Conservation (phyloP, 2,329 filamentous ascomycete species). For the Colletotrichum sp. region DNA sequence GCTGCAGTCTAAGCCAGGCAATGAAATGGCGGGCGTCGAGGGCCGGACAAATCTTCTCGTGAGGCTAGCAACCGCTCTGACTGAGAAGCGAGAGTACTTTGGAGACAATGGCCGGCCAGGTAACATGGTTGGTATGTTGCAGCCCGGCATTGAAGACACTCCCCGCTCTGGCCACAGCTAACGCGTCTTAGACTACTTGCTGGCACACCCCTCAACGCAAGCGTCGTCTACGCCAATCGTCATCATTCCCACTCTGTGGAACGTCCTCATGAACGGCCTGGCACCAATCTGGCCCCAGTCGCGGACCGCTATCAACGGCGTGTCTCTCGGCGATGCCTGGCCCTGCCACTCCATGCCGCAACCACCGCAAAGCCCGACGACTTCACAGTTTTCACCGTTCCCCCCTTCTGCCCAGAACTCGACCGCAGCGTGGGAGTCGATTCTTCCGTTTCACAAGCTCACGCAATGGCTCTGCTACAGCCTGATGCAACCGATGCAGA, state of each 20-base stretch:
- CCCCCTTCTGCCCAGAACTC: conserved; percentile 48
- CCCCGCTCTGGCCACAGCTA: conserved; percentile 19
- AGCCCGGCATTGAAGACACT: background rate
- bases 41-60: conserved; percentile 82
- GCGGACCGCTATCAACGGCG: conserved; percentile 84
- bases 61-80: conserved; percentile 75
- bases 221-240: conserved; percentile 89
- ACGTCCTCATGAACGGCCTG: conserved; percentile 85
- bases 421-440: conserved; percentile 72
- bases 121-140: conserved; percentile 82
- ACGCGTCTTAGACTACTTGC: conserved; percentile 76
- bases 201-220: conserved; percentile 88
- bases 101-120: conserved; percentile 84
- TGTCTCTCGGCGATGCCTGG: conserved; percentile 93
- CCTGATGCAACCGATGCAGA: conserved; percentile 68
- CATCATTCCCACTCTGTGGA: conserved; percentile 87
- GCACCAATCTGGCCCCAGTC: conserved; percentile 87
- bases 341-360: conserved; percentile 82
- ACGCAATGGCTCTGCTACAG: conserved; percentile 79
- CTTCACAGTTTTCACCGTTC: conserved; percentile 57
- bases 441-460: conserved; percentile 64
- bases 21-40: conserved; percentile 84
- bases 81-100: conserved; percentile 81
- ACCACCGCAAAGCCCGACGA: conserved; percentile 40
- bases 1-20: conserved; percentile 82